Percentiles rank a stretch among this genome's conserved stretches.
Evolutionary conservation across 2,329 filamentous ascomycete species (phyloP).

Genomic region (Fusarium buharicum): DNA sequence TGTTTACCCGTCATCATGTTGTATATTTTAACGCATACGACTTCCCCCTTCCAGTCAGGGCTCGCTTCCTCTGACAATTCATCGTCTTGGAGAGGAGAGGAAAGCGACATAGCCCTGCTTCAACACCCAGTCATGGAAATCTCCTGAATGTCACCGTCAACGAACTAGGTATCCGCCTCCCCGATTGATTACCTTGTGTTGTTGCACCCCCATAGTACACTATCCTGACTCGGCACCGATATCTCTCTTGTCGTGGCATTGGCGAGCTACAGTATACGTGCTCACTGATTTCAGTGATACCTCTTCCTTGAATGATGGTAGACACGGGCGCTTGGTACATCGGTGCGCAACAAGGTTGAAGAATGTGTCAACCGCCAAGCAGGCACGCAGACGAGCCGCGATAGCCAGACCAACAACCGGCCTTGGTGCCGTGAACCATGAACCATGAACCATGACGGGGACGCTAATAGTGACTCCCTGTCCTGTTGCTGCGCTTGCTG

Average conservation of each 20-base stretch:
- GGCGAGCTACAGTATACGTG: conserved; percentile 7
- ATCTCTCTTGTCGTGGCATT: conserved; percentile 7
- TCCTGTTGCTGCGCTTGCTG: conserved; percentile 35
- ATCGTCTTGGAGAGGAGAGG: conserved; percentile 3
- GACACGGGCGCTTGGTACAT: conserved; percentile 25
- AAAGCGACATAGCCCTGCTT: conserved; percentile 27
- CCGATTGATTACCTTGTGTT: conserved; percentile 30
- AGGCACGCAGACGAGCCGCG: conserved; percentile 43
- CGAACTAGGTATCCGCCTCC: conserved; percentile 27
- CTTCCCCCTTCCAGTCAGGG: conserved; percentile 30
- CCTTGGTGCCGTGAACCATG: conserved; percentile 39
- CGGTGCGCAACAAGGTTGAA: conserved; percentile 14
- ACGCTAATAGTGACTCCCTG: conserved; percentile 27
- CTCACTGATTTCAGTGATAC: conserved; percentile 24
- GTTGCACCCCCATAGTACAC: conserved; percentile 24
- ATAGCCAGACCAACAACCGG: conserved; percentile 39
- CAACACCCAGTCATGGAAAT: conserved; percentile 32
- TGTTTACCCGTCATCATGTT: conserved; percentile 25
- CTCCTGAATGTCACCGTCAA: conserved; percentile 37
- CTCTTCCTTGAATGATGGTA: conserved; percentile 14
- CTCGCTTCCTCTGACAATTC: conserved; percentile 17
- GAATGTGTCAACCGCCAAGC: conserved; percentile 35
- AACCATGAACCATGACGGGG: conserved; percentile 41
- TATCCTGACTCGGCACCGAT: conserved; percentile 36
- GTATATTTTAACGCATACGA: conserved; percentile 28